Conservation (phyloP, 305 asterid genomes). For the Solanum hybrid region DNA sequence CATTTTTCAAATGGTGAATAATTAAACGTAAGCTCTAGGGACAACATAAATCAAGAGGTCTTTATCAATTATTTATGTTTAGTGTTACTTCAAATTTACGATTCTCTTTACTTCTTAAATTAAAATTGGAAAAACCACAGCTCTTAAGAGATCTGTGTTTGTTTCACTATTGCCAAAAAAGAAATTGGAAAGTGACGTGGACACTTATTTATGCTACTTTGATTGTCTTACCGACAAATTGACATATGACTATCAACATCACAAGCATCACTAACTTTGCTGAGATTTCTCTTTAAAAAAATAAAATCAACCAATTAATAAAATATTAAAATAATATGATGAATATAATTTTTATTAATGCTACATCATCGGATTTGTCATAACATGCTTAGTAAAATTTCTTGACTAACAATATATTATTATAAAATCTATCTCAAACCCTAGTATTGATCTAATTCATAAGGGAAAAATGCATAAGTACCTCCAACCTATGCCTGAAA, state of each 20-base stretch:
- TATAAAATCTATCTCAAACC: no score
- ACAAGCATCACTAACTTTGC: not conserved
- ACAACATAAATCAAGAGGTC: not conserved
- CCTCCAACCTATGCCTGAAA: no score
- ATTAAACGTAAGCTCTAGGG: not conserved
- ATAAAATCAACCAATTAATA: not conserved
- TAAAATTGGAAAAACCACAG: not conserved
- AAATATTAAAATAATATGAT: not conserved
- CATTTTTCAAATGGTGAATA: not conserved
- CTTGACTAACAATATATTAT: no score
- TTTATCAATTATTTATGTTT: not conserved
- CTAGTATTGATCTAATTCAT: not conserved
- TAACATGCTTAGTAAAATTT: not conserved
- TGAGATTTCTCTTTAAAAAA: not conserved
- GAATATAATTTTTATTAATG: not conserved
- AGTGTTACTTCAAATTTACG: not conserved
- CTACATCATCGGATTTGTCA: not conserved
- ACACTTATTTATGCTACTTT: not conserved
- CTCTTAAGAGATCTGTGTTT: not conserved
- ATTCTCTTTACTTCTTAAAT: not conserved
- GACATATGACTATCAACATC: slow-evolving; percentile 10
- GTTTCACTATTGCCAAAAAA: not conserved
- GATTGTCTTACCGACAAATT: not conserved
- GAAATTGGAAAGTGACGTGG: not conserved
- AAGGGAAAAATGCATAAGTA: not conserved